These are phyloP conservation scores for Fusarium newnesense DNA, from an alignment of 2,329 filamentous ascomycete genomes.

Conservation along the genomic window DNA sequence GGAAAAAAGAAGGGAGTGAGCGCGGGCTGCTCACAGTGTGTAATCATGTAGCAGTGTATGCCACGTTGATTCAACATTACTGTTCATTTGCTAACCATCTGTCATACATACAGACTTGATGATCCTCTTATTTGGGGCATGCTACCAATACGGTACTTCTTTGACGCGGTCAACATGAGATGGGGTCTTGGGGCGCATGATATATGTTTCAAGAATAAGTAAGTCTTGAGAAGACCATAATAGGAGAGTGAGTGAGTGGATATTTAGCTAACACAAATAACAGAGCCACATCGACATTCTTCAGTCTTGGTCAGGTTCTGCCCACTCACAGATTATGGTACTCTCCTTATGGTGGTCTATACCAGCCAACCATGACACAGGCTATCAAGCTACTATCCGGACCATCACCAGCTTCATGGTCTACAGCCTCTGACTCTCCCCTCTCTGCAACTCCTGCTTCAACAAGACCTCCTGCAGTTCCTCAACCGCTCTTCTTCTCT, in stretches of 20 bases:
- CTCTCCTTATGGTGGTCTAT: conserved; percentile 83
- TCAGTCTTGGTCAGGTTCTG: conserved; percentile 87
- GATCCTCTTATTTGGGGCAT: conserved; percentile 95
- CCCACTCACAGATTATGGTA: conserved; percentile 86
- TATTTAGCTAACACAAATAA: background rate
- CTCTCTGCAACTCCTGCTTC: conserved; percentile 1
- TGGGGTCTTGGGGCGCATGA: conserved; percentile 95
- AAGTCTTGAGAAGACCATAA: conserved; percentile 39
- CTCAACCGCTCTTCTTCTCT: conserved; percentile 62
- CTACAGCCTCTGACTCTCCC: conserved; percentile 27
- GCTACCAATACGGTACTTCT: conserved; percentile 78
- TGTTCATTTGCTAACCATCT: conserved; percentile 4
- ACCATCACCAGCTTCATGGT: conserved; percentile 40
- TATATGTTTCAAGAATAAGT: conserved; percentile 93
- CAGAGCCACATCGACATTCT: conserved; percentile 80
- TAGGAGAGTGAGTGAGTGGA: background rate
- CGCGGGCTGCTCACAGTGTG: conserved; percentile 82
- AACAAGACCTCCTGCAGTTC: conserved; percentile 18
- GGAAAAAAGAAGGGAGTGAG: conserved; percentile 71
- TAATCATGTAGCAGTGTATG: conserved; percentile 56
- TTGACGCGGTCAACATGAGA: conserved; percentile 79
- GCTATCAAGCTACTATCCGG: conserved; percentile 84
- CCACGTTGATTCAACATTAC: background rate
- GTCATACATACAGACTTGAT: conserved; percentile 75
- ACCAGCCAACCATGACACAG: conserved; percentile 88